Percentiles rank a stretch among this genome's conserved stretches.
These are phyloP conservation scores for Pestalotiopsis sp. DNA, from an alignment of 2,329 filamentous ascomycete species.

Conservation along the genomic window DNA sequence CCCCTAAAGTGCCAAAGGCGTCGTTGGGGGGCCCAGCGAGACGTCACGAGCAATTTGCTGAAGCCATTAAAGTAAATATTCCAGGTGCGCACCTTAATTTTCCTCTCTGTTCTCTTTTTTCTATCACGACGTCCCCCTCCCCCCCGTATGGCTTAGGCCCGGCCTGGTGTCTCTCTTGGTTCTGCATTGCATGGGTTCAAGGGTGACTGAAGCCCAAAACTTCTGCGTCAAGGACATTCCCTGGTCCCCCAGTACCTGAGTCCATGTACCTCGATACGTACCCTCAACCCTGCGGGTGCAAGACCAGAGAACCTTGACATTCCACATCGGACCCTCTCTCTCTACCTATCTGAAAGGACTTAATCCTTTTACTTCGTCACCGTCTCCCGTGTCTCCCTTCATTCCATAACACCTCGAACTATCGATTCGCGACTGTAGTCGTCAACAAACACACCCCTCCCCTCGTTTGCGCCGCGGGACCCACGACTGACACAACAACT, in stretches of 20 bases:
- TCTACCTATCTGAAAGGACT: conserved; percentile 15
- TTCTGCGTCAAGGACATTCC: conserved; percentile 25
- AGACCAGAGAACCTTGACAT: conserved; percentile 28
- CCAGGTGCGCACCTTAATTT: not conserved
- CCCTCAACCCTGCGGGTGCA: not conserved
- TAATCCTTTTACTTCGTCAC: conserved; percentile 20
- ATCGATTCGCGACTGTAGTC: conserved; percentile 21
- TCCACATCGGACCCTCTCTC: conserved; percentile 25
- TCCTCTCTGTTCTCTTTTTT: not conserved
- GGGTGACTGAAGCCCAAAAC: conserved; percentile 19
- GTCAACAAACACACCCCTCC: conserved; percentile 24
- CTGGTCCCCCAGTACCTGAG: conserved; percentile 18
- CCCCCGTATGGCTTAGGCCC: not conserved
- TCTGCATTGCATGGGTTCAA: conserved; percentile 12
- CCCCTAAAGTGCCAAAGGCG: not conserved
- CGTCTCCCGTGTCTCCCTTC: conserved; percentile 30
- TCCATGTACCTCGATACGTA: conserved; percentile 14
- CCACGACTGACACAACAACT: conserved; percentile 3
- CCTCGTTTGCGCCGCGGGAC: not conserved
- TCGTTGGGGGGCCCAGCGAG: not conserved
- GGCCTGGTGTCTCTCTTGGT: conserved; percentile 2
- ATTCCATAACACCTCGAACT: conserved; percentile 31
- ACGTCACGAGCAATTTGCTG: not conserved
- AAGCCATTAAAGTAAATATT: not conserved
- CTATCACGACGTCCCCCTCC: not conserved